These are phyloP conservation scores for Hortiboletus campestris DNA, from an alignment of 768 basidiomycete species.

Conservation along the genomic window DNA sequence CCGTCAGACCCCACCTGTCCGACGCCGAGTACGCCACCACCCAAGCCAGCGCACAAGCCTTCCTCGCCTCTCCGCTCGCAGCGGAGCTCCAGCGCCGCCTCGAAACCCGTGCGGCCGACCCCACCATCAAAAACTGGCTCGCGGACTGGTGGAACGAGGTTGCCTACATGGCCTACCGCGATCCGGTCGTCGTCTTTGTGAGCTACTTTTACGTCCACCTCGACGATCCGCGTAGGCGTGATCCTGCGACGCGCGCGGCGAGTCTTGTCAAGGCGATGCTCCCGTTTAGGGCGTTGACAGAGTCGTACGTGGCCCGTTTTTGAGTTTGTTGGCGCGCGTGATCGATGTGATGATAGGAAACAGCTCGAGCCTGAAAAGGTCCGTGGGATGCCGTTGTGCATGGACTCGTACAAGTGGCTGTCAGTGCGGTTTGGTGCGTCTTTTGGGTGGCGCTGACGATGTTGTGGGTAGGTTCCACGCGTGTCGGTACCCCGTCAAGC, in stretches of 20 bases:
- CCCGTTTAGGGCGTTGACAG: constrained; percentile 79
- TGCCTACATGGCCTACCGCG: constrained; percentile 85
- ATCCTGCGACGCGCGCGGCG: constrained; percentile 74
- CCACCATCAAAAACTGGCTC: constrained; percentile 75
- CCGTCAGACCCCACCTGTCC: constrained; percentile 74
- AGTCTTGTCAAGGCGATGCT: constrained; percentile 81
- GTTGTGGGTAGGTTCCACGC: constrained; percentile 95
- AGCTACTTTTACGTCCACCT: constrained; percentile 95
- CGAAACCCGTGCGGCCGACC: constrained; percentile 65
- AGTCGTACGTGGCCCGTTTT: constrained; percentile 49
- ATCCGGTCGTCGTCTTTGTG: constrained; percentile 88
- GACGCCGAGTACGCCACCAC: constrained; percentile 60
- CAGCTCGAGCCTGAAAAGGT: constrained; percentile 87
- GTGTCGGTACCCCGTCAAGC: constrained; percentile 80
- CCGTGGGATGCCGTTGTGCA: constrained; percentile 74
- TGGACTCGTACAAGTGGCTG: constrained; percentile 95
- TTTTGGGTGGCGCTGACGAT: constrained; percentile 1
- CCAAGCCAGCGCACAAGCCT: constrained; percentile 56
- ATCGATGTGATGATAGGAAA: constrained; percentile 41
- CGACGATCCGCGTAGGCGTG: constrained; percentile 53
- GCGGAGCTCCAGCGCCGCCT: constrained; percentile 76
- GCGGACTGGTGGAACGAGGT: constrained; percentile 97
- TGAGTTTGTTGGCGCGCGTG: neutral
- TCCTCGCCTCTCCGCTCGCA: constrained; percentile 67
- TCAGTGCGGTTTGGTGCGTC: constrained; percentile 32